Base-by-base conservation (phyloP, 805 yeast genomes). In the Ogataea parapolymorpha region DNA sequence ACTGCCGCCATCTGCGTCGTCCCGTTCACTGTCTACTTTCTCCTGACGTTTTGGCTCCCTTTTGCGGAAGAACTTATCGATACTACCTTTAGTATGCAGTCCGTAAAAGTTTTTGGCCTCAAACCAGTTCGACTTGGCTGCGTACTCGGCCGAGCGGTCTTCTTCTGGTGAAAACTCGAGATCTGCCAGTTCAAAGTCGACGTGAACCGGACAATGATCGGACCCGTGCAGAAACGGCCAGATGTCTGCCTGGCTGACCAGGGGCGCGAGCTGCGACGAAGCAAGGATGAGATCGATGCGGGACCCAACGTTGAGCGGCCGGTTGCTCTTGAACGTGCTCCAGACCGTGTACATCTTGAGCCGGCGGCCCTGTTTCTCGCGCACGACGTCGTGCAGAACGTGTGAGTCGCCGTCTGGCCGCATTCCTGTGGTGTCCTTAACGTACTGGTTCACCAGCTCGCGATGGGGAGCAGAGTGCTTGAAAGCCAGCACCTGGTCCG, bases 141-240 rank as follows among this genome's bases (percentile, higher is more conserved):
- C 42, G 29, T 14, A 36, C 12, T 14, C 28, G n/a, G 18, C 39
- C 36, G 31, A 41, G 11, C 18, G 10, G 16, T 39, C 48, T 6
- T 32, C 39, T 11, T 12, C 20, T 28, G 7, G 22, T 11, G 6
- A 13, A 17, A 29, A 32, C 16, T 32, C 39, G 31, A 49, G 26
- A 0, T 29, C 28, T 2, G 35, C 34, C 6, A 59, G 40, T 27
- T 66, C 64, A 32, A 89, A 55, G 58, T 88, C 97, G 1, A 88
- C 72, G 55, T 61, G 88, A 0, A 88, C 77, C 0, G 99, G 99
- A 61, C 98, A 91, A 62, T 91, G 99, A 59, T 91, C 99, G 0
- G 96, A 87, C 0, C 99, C 99, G 58, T 75, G 66, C 1, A 90
- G 53, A 32, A 71, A 71, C 0, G 88, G 82, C 74, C 85, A 73